Conservation (phyloP, 371 early-diverging fungal species). For the Dichotomocladium elegans region DNA sequence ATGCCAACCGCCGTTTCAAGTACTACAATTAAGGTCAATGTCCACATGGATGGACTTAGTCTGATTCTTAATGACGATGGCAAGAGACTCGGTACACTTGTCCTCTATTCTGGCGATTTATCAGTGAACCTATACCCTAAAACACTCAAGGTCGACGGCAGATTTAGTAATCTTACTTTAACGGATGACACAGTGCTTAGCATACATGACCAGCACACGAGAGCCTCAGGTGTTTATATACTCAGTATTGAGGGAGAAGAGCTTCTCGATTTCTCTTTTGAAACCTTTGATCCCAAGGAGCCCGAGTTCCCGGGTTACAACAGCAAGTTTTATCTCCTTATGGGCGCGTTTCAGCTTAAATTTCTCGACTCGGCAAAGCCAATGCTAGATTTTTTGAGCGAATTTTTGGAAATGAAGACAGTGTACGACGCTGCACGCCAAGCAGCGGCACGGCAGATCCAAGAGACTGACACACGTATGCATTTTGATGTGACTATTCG, state of each 20-base stretch:
- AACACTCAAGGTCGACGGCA: constrained; percentile 56
- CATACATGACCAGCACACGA: background rate
- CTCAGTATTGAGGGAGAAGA: constrained; percentile 74
- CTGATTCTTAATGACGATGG: constrained; percentile 64
- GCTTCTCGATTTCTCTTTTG: constrained; percentile 69
- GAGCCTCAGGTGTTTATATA: constrained; percentile 36
- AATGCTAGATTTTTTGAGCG: constrained; percentile 57
- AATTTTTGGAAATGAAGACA: constrained; percentile 86
- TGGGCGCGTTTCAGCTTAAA: constrained; percentile 64
- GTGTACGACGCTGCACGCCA: constrained; percentile 84
- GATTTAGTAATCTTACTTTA: constrained; percentile 70
- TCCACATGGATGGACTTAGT: constrained; percentile 63
- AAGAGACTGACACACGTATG: constrained; percentile 45
- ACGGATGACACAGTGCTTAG: constrained; percentile 40
- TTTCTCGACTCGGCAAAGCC: constrained; percentile 52
- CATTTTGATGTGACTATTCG: constrained; percentile 82
- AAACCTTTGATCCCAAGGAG: constrained; percentile 51
- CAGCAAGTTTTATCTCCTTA: constrained; percentile 53
- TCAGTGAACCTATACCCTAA: constrained; percentile 45
- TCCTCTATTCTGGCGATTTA: constrained; percentile 57
- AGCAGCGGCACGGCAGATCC: constrained; percentile 74
- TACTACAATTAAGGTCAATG: constrained; percentile 56
- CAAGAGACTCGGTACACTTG: constrained; percentile 56
- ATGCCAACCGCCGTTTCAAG: background rate
- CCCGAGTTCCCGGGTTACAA: constrained; percentile 67